Evolutionary conservation across 2,329 filamentous ascomycete genomes (phyloP), one percentile per base, ranked within the genome.

Genomic region (Diplodia seriata): DNA sequence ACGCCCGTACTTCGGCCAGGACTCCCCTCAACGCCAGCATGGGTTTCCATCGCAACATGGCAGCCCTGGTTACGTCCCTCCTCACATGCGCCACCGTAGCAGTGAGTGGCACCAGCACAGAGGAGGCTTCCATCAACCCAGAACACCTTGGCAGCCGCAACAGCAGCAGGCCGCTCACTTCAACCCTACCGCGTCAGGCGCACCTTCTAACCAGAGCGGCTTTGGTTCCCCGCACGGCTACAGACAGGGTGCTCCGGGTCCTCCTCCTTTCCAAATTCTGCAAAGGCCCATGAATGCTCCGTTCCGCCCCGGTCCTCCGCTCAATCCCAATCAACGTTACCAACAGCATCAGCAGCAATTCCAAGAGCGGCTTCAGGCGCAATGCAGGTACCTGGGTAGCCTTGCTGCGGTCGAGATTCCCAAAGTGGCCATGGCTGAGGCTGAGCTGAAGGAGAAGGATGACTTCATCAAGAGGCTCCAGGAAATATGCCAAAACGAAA

Each of bases 401-500:
- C 57, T 85, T 3, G 83, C 81, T 6, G 63, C 71, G 66, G 71
- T 75, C 18, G 84, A 89, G 56, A 79, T 92, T 20, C 79, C 84
- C 0, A 82, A 81, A 49, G 86, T 87, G 1, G 87, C 90, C 71
- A 93, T 94, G 70, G 84, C 84, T 47, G 74, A 78, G 0, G 77
- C 80, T 0, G 92, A 95, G 71, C 86, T 90, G 63, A 80, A 83
- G 2, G 85, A 89, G 71, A 96, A 95, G 74, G 90, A 95, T 72
- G 75, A 78, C 0, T 94, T 96, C 71, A 86, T 91, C 59, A 74
- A 80, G 55, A 80, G 81, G 31, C 85, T 96, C 18, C 89, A 94
- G 75, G 72, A 78, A 9, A 85, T 91, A 26, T 91, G 91, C 70
- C 86, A 85, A 64, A 77, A 86, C 64, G 85, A 86, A 1, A 80